phyloP scores from a whole-genome alignment of 1,284 basidiomycete genomes.

The Amylostereum areolatum region DNA sequence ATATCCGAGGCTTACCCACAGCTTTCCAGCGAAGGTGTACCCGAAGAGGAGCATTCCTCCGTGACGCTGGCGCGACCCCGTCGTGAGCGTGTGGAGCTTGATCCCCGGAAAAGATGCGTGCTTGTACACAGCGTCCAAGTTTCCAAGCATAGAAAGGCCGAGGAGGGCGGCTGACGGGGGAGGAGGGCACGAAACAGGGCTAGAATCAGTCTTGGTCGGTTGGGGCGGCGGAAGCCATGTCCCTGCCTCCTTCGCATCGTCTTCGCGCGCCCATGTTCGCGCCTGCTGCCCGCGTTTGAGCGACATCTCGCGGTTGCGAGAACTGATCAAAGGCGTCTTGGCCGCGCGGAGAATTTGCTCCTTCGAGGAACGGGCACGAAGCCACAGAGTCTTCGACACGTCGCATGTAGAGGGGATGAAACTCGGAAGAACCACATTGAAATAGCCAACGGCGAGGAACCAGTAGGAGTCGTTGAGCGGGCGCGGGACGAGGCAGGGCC shows the following conservation, averaged over 20 bases:
- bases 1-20: constrained; percentile 73
- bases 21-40: constrained; percentile 66
- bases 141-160: constrained; percentile 73
- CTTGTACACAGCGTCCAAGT: constrained; percentile 73
- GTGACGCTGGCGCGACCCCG: constrained; percentile 67
- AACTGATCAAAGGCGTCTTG: constrained; percentile 53
- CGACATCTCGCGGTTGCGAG: constrained; percentile 62
- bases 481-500: constrained; percentile 48
- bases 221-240: constrained; percentile 31
- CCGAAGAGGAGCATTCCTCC: constrained; percentile 72
- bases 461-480: constrained; percentile 57
- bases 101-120: constrained; percentile 50
- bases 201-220: too few relatives aligned
- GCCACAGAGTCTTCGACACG: constrained; percentile 56
- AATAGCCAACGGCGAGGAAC: constrained; percentile 75
- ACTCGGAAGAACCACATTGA: constrained; percentile 70
- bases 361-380: constrained; percentile 63
- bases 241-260: constrained; percentile 55
- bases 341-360: constrained; percentile 56
- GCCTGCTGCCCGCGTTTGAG: constrained; percentile 51
- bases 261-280: constrained; percentile 61
- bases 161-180: constrained; percentile 56
- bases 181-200: too few relatives aligned
- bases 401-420: constrained; percentile 45
- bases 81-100: constrained; percentile 64